Evolutionary conservation across 2,329 filamentous ascomycete genomes (phyloP), one percentile per base, ranked within the genome.

Genomic region (Juglanconis sp.): DNA sequence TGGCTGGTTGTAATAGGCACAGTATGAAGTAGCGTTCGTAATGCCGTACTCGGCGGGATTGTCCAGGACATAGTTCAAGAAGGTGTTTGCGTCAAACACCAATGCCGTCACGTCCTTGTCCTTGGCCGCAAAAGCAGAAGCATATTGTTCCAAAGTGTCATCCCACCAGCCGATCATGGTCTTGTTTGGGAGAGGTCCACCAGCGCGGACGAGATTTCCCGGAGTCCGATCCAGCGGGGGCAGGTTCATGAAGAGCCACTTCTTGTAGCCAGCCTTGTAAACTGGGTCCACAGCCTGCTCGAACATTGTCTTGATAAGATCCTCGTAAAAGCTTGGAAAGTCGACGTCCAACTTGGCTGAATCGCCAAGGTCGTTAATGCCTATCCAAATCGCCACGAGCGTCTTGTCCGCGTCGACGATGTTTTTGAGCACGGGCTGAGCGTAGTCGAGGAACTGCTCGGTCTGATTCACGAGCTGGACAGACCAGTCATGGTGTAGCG

Each of bases 331-430:
- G 0, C 66, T 69, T 3, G 73, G 71, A 62, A 82, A 83, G 10
- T 74, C 70, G 11, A 77, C 69, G 11, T 64, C 72, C 36, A 75
- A 77, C 46, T 76, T 74, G 13, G 70, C 72, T 6, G 77, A 76
- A 66, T 85, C 81, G 63, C 74, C 76, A 62, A 85, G 81, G 59
- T 85, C 82, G 66, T 85, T 85, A 61, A 85, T 75, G 1, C 80
- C 83, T 50, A 85, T 85, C 77, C 79, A 85, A 42, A 83, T 68
- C 2, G 77, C 77, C 0, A 83, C 74, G 1, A 85, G 70, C 1
- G 78, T 74, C 17, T 74, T 69, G 4, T 70, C 64, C 15, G 74
- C 69, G 9, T 76, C 65, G 17, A 75, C 53, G 13, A 61, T 60
- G 31, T 66, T 60, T 30, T 66, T 61, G 3, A 81, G 71, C 10